These are phyloP conservation scores for Taiozyma sp. DNA, from an alignment of 1,139 yeast species.

Conservation along the genomic window DNA sequence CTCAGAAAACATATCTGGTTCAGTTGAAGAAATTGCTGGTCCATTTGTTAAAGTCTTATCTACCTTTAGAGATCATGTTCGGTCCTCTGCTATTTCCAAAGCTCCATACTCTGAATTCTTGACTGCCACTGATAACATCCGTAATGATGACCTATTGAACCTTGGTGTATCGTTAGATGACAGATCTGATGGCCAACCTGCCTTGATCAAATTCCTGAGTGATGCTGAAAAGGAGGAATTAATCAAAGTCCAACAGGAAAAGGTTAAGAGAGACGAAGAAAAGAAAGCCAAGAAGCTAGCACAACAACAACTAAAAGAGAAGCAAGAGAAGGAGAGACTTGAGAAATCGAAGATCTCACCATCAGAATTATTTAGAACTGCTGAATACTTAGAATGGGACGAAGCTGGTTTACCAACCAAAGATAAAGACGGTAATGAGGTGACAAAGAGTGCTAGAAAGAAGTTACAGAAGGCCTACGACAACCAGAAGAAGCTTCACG, in stretches of 20 bases:
- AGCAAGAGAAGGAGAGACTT: conserved; percentile 58
- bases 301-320: conserved; percentile 40
- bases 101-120: conserved; percentile 52
- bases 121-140: conserved; percentile 48
- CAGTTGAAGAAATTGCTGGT: conserved; percentile 61
- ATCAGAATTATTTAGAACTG: conserved; percentile 60
- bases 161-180: conserved; percentile 87
- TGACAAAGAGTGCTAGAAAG: conserved; percentile 83
- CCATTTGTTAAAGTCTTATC: conserved; percentile 80
- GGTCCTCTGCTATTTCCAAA: conserved; percentile 64
- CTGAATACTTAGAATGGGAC: conserved; percentile 70
- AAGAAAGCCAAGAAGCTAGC: conserved; percentile 41
- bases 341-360: conserved; percentile 73
- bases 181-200: conserved; percentile 67
- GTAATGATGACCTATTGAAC: conserved; percentile 60
- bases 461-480: conserved; percentile 73
- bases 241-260: conserved; percentile 50
- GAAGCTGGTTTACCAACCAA: conserved; percentile 77
- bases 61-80: conserved; percentile 73
- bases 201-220: conserved; percentile 75
- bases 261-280: conserved; percentile 46
- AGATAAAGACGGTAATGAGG: conserved; percentile 73
- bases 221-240: conserved; percentile 64
- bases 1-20: conserved; percentile 21
- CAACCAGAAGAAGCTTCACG: conserved; percentile 76